Percentiles rank a stretch among this genome's conserved stretches.
phyloP scores from a whole-genome alignment of 805 yeast genomes.

The Yarrowia hollandica region DNA sequence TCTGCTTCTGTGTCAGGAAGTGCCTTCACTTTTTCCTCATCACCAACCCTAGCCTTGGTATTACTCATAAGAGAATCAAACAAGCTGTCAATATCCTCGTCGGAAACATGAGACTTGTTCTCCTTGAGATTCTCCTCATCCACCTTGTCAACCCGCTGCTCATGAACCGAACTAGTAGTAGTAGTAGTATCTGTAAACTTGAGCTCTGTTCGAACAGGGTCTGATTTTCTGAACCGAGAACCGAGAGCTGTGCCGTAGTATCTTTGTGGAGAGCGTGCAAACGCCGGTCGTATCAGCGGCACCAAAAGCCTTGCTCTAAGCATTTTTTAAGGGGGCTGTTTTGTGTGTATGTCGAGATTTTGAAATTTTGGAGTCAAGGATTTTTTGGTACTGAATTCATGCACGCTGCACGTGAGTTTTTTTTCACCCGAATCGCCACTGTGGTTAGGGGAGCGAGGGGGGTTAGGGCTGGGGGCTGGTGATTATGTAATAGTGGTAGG shows the following conservation, averaged over 20 bases:
- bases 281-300: not conserved
- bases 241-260: not conserved
- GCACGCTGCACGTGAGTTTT: slow-evolving; percentile 23
- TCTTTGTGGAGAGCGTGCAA: not conserved
- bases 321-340: slow-evolving; percentile 1
- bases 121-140: not conserved
- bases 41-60: not conserved
- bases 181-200: not conserved
- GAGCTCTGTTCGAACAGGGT: slow-evolving; percentile 1
- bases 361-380: not conserved
- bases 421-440: slow-evolving; percentile 4
- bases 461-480: too few species aligned
- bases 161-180: not conserved
- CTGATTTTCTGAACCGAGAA: not conserved
- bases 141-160: not conserved
- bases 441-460: slow-evolving; percentile 13
- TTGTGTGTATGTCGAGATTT: not conserved
- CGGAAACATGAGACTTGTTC: not conserved
- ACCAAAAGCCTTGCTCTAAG: slow-evolving; percentile 5
- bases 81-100: not conserved
- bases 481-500: too few species aligned
- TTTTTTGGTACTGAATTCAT: slow-evolving; percentile 9
- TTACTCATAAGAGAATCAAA: slow-evolving; percentile 11
- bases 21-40: not conserved
- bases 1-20: too few species aligned